phyloP scores from a whole-genome alignment of 2,329 filamentous ascomycete species.

The Pseudocercospora fuligena region DNA sequence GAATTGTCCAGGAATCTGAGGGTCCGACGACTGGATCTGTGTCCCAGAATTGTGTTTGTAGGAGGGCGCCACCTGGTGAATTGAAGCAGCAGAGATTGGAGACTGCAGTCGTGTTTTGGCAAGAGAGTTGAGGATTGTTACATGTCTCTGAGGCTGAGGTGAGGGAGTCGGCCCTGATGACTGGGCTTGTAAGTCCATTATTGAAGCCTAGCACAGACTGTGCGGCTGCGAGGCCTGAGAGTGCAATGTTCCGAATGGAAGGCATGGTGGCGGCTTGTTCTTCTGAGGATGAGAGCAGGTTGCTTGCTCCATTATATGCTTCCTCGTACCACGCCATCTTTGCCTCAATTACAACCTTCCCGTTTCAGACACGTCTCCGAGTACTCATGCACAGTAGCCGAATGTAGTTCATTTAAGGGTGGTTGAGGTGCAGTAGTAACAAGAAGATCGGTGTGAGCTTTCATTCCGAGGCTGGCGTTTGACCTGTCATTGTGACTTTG shows the following conservation, averaged over 20 bases:
- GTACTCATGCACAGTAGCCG: slow-evolving; percentile 10
- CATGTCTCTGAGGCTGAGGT: slow-evolving; percentile 36
- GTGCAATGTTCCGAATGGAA: slow-evolving; percentile 35
- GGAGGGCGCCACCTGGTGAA: slow-evolving; percentile 70
- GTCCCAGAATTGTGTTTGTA: slow-evolving; percentile 82
- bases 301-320: slow-evolving; percentile 17
- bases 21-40: slow-evolving; percentile 68
- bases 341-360: slow-evolving; percentile 16
- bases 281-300: neutral
- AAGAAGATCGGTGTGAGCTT: slow-evolving; percentile 12
- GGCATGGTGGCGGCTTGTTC: slow-evolving; percentile 32
- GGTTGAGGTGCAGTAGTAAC: slow-evolving; percentile 5
- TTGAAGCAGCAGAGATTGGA: slow-evolving; percentile 76
- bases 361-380: slow-evolving; percentile 13
- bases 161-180: slow-evolving; percentile 7
- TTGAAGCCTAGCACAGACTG: slow-evolving; percentile 34
- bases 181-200: slow-evolving; percentile 23
- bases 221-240: slow-evolving; percentile 36
- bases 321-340: slow-evolving; percentile 19
- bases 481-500: slow-evolving; percentile 12
- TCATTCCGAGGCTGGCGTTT: slow-evolving; percentile 13
- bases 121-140: slow-evolving; percentile 59
- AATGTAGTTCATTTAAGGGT: slow-evolving; percentile 10
- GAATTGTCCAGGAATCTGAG: slow-evolving; percentile 72
- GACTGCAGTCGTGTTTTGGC: slow-evolving; percentile 65